A percentile compares a stretch with the other conserved stretches of the same genome.
phyloP scores from a whole-genome alignment of 805 yeast species.

The Lipomyces mesembrius region DNA sequence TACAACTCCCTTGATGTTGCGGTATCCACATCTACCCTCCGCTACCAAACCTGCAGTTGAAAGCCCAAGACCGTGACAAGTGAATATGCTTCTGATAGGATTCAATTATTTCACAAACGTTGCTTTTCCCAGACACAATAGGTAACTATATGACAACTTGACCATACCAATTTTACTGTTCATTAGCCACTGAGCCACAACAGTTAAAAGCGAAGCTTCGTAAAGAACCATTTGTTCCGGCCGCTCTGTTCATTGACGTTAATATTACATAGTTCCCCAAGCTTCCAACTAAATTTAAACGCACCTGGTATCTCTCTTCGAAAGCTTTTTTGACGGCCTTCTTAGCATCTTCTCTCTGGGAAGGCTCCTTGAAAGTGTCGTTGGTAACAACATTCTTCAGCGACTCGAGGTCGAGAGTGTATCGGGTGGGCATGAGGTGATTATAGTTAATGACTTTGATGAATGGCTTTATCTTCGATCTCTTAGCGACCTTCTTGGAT shows the following conservation, averaged over 20 bases:
- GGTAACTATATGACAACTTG: conserved; percentile 16
- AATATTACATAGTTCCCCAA: background rate
- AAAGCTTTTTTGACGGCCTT: conserved; percentile 98
- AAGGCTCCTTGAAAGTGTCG: conserved; percentile 95
- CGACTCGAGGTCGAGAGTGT: conserved; percentile 94
- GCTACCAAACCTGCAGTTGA: background rate
- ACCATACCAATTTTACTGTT: background rate
- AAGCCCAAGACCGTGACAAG: background rate
- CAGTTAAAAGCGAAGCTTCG: conserved; percentile 87
- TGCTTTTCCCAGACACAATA: conserved; percentile 9
- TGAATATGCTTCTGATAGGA: background rate
- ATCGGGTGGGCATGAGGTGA: conserved; percentile 99
- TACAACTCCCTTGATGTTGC: background rate
- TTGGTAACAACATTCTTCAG: conserved; percentile 89
- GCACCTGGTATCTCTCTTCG: conserved; percentile 91
- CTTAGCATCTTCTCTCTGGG: conserved; percentile 98
- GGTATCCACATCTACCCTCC: too few species aligned
- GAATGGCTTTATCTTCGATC: conserved; percentile 97
- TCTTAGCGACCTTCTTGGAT: conserved; percentile 94
- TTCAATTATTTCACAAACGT: conserved; percentile 2
- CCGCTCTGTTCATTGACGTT: conserved; percentile 61
- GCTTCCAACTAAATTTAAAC: conserved; percentile 9
- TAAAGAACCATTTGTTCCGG: conserved; percentile 99
- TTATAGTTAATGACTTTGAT: conserved; percentile 99
- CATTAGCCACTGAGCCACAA: conserved; percentile 1